Evolutionary conservation across 495 filamentous ascomycete genomes (phyloP).

Genomic region (Neurospora sp.): DNA sequence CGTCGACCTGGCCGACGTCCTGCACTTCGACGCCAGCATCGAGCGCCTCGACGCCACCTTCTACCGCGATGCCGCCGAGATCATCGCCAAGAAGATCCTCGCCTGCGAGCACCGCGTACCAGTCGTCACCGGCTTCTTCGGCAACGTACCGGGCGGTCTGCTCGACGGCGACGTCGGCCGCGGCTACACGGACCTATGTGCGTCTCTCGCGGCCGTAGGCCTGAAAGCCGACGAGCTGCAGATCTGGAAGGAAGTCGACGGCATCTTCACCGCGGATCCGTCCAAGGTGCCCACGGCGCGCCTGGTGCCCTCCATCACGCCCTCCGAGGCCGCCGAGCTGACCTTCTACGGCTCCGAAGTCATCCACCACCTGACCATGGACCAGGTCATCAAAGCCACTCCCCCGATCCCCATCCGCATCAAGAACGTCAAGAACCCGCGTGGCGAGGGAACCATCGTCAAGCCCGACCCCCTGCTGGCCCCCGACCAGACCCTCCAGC

Average conservation of each 20-base stretch:
- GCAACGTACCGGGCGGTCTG: constrained; percentile 70
- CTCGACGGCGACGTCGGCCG: constrained; percentile 69
- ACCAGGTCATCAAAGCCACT: constrained; percentile 85
- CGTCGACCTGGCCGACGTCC: constrained; percentile 70
- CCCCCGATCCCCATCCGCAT: constrained; percentile 85
- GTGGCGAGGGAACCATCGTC: constrained; percentile 78
- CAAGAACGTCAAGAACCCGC: constrained; percentile 96
- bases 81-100: constrained; percentile 55
- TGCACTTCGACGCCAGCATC: constrained; percentile 46
- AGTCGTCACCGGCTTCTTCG: constrained; percentile 80
- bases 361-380: constrained; percentile 97
- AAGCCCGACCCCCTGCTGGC: constrained; percentile 45
- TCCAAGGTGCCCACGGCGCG: constrained; percentile 78
- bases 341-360: constrained; percentile 94
- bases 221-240: constrained; percentile 70
- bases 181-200: constrained; percentile 85
- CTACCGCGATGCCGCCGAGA: constrained; percentile 58
- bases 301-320: constrained; percentile 68
- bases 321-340: constrained; percentile 79
- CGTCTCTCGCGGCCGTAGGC: constrained; percentile 71
- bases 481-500: constrained; percentile 34
- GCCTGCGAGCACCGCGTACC: constrained; percentile 63
- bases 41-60: constrained; percentile 67
- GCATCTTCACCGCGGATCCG: constrained; percentile 83
- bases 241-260: constrained; percentile 90